Evolutionary conservation across 306 rosid species (phyloP), one percentile per base, ranked within the genome.

Genomic region (Argentina anserina): DNA sequence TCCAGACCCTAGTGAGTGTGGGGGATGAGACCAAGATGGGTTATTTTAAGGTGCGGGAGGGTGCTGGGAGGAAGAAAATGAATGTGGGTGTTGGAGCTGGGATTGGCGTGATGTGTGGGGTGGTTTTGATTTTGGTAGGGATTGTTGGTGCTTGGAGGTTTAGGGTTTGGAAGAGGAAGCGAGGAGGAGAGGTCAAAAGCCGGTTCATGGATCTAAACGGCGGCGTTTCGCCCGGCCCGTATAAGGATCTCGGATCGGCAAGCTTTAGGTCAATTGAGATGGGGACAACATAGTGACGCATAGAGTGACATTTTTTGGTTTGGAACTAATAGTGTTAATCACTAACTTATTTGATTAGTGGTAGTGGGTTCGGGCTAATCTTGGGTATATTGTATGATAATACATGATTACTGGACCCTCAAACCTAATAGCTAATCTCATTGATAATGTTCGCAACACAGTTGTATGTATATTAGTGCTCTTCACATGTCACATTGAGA

Each of bases 261-360:
- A 91, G 98, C 69, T 93, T 89, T 78, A 85, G 82, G 71, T 80
- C 86, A 8, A 80, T 91, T 0, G 97, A 94, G 60, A 88, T 90
- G 92, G 34, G 74, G n/a, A 65, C 26, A 53, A 13, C 58, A 36
- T 58, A 78, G 72, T 89, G 93, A 90, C 90, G 97, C 12, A 86
- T 41, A 83, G 85, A 83, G 77, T 90, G 98, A 86, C 96, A 84
- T 64, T 67, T 69, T 65, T 65, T 39, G 47, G 31, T 39, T 47
- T 42, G 39, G 62, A 74, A 77, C 85, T 55, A 67, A 28, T n/a
- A 12, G n/a, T 50, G 26, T n/a, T 25, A 23, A 28, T 39, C 45
- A 59, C 71, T 33, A 46, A 73, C 58, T 43, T 45, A 21, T 52
- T 60, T 41, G 75, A 14, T 36, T 67, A 18, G 68, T 42, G 42